Evolutionary conservation across 192 early-diverging fungal genomes (phyloP), one percentile per base, ranked within the genome.

Genomic region (Backusella mclennaniae): DNA sequence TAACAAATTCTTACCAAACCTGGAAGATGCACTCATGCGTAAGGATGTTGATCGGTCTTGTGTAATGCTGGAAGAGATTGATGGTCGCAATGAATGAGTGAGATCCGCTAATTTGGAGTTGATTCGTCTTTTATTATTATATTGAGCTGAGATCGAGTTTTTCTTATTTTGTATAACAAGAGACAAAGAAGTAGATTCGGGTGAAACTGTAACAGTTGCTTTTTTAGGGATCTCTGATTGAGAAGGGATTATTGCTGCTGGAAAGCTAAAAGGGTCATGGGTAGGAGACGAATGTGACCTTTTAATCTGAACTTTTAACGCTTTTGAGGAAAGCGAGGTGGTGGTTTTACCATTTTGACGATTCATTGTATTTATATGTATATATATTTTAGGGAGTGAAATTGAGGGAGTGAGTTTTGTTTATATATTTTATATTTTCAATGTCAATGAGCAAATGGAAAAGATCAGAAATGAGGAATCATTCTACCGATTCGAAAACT

Each of bases 1-100:
- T 36, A 79, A 71, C 35, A 79, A 23, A 52, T 44, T 73, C 39
- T 79, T 79, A 23, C 78, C 78, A 75, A 79, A 79, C 44, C 78
- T 49, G 35, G 78, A 59, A 17, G 78, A 74, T 11, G 69, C 29
- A 35, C 76, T 77, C 33, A 53, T 69, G 15, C 76, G 66, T 42
- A 77, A 33, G 33, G 33, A n/a, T 1, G 46, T 35, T 35, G 66
- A 73, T 36, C 69, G n/a, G 29, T 71, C 69, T 59, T 66, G 59
- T 17, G 46, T 4, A 66, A 23, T 33, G 26, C 14, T 41, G 33
- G 71, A 21, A 6, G 71, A 35, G 1, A 49, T 35, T 9, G 71
- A 52, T 21, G 73, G 38, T 67, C 63, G 35, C 21, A 71, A 41
- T 26, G 41, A 44, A 46, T 70, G 69, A 42, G 35, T 38, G 56